Evolutionary conservation across 2,329 filamentous ascomycete genomes (phyloP).

Genomic region (Cytospora leucostoma): DNA sequence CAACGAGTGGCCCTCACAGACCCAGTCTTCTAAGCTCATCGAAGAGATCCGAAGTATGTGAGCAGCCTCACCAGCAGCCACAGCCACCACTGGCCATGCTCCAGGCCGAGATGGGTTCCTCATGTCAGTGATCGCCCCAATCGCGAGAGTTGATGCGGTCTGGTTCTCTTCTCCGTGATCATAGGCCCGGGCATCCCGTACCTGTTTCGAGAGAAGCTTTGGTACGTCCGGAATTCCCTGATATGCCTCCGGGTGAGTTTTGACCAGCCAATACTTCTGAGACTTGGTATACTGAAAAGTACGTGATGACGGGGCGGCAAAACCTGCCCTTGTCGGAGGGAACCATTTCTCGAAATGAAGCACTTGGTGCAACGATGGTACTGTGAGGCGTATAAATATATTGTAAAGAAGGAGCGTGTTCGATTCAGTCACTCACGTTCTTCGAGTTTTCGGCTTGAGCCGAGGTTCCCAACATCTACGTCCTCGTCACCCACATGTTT

Average conservation of each 20-base stretch:
- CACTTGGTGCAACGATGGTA: constrained; percentile 30
- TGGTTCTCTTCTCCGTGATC: constrained; percentile 39
- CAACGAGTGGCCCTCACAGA: constrained; percentile 46
- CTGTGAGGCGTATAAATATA: constrained; percentile 14
- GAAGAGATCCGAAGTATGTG: constrained; percentile 58
- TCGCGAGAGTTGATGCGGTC: constrained; percentile 49
- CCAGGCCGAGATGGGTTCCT: constrained; percentile 34
- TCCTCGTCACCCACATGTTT: constrained; percentile 35
- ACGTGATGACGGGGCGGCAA: background rate
- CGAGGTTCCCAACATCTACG: constrained; percentile 41
- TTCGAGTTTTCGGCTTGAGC: constrained; percentile 36
- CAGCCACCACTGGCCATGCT: constrained; percentile 45
- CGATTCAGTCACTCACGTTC: constrained; percentile 32
- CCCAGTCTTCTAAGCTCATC: constrained; percentile 52
- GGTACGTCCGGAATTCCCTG: constrained; percentile 38
- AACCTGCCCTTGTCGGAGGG: constrained; percentile 27
- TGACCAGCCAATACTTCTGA: constrained; percentile 53
- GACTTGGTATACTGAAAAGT: constrained; percentile 34
- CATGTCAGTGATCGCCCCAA: constrained; percentile 55
- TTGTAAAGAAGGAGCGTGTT: background rate
- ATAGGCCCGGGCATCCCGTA: constrained; percentile 32
- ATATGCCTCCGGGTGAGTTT: constrained; percentile 53
- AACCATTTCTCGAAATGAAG: constrained; percentile 35
- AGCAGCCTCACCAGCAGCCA: constrained; percentile 57
- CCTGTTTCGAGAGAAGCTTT: constrained; percentile 14